Evolutionary conservation across 306 rosid species (phyloP), one percentile per base, ranked within the genome.

Genomic region (Crotalaria pallida): DNA sequence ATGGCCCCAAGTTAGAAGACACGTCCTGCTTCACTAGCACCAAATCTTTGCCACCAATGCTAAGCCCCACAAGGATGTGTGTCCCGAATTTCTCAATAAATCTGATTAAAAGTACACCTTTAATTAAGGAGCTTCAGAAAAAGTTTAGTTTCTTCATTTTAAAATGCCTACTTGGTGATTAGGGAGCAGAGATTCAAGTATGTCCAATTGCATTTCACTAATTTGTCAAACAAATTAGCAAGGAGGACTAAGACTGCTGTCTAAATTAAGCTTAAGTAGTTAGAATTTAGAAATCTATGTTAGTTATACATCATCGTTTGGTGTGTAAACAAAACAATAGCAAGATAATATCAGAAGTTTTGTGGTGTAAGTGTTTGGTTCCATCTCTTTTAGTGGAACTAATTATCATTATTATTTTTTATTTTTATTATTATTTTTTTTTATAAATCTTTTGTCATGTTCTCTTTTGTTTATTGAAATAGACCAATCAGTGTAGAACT

Each of bases 71-170:
- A 33, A 94, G 72, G 78, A 94, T 78, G 79, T 94, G 99, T 3
- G 99, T 94, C 72, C 99, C 99, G 67, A 81, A 94, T 13, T 83
- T 80, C 75, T 94, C 92, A 16, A 94, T 88, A 84, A 94, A 94
- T 64, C 97, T 94, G 85, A n/a, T 1, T 11, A 44, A 59, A 23
- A 55, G 1, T 6, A 12, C 34, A 67, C 8, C 23, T 36, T 73
- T 64, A 34, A 61, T 31, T 65, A 81, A 66, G 52, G 7, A 53
- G 36, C 41, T 33, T 55, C 23, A 38, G 9, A 57, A 2, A 62
- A 36, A n/a, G 18, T 58, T 31, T 7, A 27, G 50, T 34, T 24
- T 40, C 47, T 67, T 45, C 29, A 44, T 55, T 65, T 52, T 24
- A 26, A 33, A 65, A 10, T 4, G 52, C 9, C 43, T 34, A 23